A percentile compares a stretch with the other conserved stretches of the same genome.
Conservation (phyloP, 768 basidiomycete genomes). For the Chalciporus piperatus region DNA sequence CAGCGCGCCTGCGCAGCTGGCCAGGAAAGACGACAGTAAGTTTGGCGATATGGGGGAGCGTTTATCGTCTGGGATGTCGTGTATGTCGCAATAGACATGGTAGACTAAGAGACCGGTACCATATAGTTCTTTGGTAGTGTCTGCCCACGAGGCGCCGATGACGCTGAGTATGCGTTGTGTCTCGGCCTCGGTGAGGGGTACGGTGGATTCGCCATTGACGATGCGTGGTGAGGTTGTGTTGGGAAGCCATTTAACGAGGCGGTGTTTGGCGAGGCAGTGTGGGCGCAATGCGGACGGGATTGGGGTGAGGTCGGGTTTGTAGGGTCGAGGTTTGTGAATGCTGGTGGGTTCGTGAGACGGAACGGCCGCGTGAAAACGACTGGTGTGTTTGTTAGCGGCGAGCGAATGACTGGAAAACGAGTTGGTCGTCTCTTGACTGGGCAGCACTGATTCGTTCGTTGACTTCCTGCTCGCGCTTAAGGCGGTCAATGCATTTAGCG, state of each 20-base stretch:
- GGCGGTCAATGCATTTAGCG: not conserved
- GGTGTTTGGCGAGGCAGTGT: not conserved
- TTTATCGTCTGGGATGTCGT: conserved; percentile 29
- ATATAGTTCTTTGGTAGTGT: conserved; percentile 35
- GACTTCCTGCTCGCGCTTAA: not conserved
- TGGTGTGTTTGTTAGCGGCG: too few relatives aligned
- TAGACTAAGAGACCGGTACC: conserved; percentile 36
- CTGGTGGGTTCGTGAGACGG: not conserved
- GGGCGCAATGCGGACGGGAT: not conserved
- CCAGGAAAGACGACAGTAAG: conserved; percentile 31
- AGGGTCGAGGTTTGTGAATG: not conserved
- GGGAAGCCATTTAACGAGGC: conserved; percentile 1
- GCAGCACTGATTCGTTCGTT: not conserved
- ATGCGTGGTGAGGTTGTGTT: not conserved
- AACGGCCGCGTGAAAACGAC: too few relatives aligned
- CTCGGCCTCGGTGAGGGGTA: conserved; percentile 11
- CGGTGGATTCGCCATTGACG: not conserved
- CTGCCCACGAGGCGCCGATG: conserved; percentile 25
- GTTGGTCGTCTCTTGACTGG: too few relatives aligned
- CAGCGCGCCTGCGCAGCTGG: conserved; percentile 32
- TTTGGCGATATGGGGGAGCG: conserved; percentile 25
- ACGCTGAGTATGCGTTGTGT: conserved; percentile 23
- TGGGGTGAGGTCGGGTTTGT: conserved; percentile 2
- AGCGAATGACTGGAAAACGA: too few relatives aligned
- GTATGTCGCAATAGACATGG: conserved; percentile 40